A percentile compares a stretch with the other conserved stretches of the same genome.
Evolutionary conservation across 1,284 basidiomycete genomes (phyloP).

Genomic region (Xerocomus nothofagi): DNA sequence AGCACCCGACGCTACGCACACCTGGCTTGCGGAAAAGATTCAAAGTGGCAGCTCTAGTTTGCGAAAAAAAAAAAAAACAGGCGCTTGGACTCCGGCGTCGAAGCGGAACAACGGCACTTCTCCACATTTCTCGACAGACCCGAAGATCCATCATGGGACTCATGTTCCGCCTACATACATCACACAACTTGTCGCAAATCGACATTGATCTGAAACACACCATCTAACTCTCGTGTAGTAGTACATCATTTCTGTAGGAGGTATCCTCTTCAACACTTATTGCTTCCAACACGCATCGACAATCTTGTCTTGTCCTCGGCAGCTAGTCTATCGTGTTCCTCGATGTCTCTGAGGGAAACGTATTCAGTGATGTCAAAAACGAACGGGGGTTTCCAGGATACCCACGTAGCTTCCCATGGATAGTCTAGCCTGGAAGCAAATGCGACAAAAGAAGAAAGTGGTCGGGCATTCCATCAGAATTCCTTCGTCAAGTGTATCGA

Average conservation of each 20-base stretch:
- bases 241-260: conserved; percentile 7
- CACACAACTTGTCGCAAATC: neutral
- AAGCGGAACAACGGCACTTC: conserved; percentile 5
- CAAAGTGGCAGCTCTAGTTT: neutral
- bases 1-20: neutral
- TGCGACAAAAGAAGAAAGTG: conserved; percentile 2
- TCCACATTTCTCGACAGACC: neutral
- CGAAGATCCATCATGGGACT: no score
- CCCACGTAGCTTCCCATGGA: conserved; percentile 79
- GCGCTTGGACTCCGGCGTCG: neutral
- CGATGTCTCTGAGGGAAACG: conserved; percentile 59
- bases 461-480: conserved; percentile 11
- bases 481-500: conserved; percentile 9
- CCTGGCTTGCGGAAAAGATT: neutral
- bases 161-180: no score
- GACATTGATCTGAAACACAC: neutral
- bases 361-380: conserved; percentile 5
- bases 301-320: conserved; percentile 34
- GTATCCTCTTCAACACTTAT: conserved; percentile 5
- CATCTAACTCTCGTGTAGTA: neutral
- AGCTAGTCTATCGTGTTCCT: conserved; percentile 71
- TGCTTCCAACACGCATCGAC: conserved; percentile 5
- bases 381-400: conserved; percentile 20
- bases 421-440: conserved; percentile 68
- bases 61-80: conserved; percentile 12